Conservation (phyloP, 202 grass and related monocot species). For the Cymbopogon flexuosus region DNA sequence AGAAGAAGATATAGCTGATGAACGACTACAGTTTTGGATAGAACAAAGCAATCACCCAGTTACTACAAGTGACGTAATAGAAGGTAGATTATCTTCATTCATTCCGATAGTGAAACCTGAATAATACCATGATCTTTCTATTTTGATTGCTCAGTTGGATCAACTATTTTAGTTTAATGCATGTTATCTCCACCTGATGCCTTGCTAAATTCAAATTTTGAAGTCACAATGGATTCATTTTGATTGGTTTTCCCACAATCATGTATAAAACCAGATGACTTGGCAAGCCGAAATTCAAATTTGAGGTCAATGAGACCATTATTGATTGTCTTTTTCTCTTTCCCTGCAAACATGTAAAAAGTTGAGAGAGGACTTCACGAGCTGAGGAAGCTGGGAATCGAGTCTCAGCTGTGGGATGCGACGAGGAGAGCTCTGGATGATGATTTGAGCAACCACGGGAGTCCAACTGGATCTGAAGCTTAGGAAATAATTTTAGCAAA, state of each 20-base stretch:
- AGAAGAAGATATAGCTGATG: slow-evolving; percentile 98
- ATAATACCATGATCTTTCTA: neutral
- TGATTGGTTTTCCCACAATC: neutral
- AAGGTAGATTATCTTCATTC: slow-evolving; percentile 45
- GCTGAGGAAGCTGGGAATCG: slow-evolving; percentile 83
- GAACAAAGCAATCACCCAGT: slow-evolving; percentile 70
- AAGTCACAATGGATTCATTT: neutral
- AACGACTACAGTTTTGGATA: slow-evolving; percentile 88
- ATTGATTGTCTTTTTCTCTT: neutral
- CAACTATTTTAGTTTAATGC: neutral
- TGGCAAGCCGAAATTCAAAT: neutral
- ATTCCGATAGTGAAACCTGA: neutral
- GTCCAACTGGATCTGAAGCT: slow-evolving; percentile 51
- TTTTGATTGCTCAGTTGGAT: neutral
- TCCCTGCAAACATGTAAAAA: slow-evolving; percentile 25
- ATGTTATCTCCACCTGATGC: neutral
- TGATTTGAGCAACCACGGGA: slow-evolving; percentile 45
- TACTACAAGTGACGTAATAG: slow-evolving; percentile 51
- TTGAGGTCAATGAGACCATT: neutral
- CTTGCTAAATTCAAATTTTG: neutral
- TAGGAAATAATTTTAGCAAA: slow-evolving; percentile 17
- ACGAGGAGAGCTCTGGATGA: slow-evolving; percentile 55
- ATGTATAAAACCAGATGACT: neutral
- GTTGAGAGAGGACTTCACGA: slow-evolving; percentile 84
- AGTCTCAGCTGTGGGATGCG: slow-evolving; percentile 79